A percentile compares a stretch with the other conserved stretches of the same genome.
Evolutionary conservation across 2,329 filamentous ascomycete species (phyloP).

Genomic region (Rhynchosporium agropyri): DNA sequence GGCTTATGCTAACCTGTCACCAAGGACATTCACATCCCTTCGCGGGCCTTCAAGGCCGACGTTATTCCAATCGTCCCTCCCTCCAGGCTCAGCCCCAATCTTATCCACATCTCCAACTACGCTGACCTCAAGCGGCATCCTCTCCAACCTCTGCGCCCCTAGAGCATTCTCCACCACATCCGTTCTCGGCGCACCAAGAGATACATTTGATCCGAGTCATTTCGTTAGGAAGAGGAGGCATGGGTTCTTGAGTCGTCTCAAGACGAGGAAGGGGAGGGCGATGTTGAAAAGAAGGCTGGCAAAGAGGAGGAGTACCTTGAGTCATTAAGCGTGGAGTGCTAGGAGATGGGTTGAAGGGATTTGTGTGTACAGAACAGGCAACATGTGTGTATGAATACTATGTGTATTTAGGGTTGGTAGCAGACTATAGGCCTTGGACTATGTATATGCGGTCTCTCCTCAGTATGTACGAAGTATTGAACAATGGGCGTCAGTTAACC

Average conservation of each 20-base stretch:
- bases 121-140: slow-evolving; percentile 14
- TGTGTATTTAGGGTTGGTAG: not conserved
- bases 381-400: slow-evolving; percentile 10
- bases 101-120: not conserved
- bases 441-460: not conserved
- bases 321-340: slow-evolving; percentile 35
- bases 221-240: slow-evolving; percentile 44
- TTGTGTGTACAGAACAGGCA: not conserved
- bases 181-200: slow-evolving; percentile 41
- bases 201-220: slow-evolving; percentile 43
- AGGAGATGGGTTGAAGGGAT: not conserved
- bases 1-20: slow-evolving; percentile 15
- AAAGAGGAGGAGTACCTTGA: slow-evolving; percentile 43
- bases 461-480: not conserved
- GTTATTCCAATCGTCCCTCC: slow-evolving; percentile 29
- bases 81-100: slow-evolving; percentile 22
- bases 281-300: slow-evolving; percentile 39
- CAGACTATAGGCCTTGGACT: not conserved
- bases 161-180: slow-evolving; percentile 39
- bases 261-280: slow-evolving; percentile 41
- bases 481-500: not conserved
- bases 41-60: slow-evolving; percentile 37
- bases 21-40: slow-evolving; percentile 41
- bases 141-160: slow-evolving; percentile 41
- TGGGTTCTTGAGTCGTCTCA: slow-evolving; percentile 42